Evolutionary conservation across 2,329 filamentous ascomycete species (phyloP), one percentile per base, ranked within the genome.

Genomic region (Fusarium multiceps): DNA sequence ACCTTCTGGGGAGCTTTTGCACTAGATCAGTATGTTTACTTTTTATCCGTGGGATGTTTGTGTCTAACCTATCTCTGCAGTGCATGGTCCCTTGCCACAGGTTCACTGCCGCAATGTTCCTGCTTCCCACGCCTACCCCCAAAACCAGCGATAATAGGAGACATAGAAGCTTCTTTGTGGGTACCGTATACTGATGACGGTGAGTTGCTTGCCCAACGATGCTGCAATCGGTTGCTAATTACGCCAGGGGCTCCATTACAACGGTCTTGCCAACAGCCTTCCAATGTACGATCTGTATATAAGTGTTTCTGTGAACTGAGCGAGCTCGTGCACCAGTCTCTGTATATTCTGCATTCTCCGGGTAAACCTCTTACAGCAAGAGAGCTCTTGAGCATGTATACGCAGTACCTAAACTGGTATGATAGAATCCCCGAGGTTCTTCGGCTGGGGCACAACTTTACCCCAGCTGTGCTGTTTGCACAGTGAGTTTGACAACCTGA

Each of bases 291-390:
- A 25, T 90, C 89, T 2, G 87, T 91, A 8, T 90, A 88, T 76
- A 89, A 88, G 77, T 88, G 90, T 69, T 90, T 93, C 71, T 91
- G 89, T 74, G 88, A 90, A 73, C 84, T 94, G 53, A 92, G 90
- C 66, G 90, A 93, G 78, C 86, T 93, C 2, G 88, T 93, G 2
- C 92, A 92, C 76, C 87, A 91, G 71, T 90, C 89, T 30, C 83
- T 92, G 21, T 91, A 90, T 74, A 86, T 91, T 41, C 85, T 93
- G n/a, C 91, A 93, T 75, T 90, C 91, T 6, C 91, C 92, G 0
- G 88, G 87, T 16, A 85, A 86, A 58, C 87, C 87, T 7, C 82
- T 93, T 46, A 91, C 88, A 1, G 89, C 89, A 68, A 85, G 86
- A 41, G 87, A 88, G 41, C 80, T 93, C 3, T 81, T 92, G 11